Percentiles rank a stretch among this genome's conserved stretches.
Conservation (phyloP, 495 filamentous ascomycete species). For the Cercophora newfieldiana region DNA sequence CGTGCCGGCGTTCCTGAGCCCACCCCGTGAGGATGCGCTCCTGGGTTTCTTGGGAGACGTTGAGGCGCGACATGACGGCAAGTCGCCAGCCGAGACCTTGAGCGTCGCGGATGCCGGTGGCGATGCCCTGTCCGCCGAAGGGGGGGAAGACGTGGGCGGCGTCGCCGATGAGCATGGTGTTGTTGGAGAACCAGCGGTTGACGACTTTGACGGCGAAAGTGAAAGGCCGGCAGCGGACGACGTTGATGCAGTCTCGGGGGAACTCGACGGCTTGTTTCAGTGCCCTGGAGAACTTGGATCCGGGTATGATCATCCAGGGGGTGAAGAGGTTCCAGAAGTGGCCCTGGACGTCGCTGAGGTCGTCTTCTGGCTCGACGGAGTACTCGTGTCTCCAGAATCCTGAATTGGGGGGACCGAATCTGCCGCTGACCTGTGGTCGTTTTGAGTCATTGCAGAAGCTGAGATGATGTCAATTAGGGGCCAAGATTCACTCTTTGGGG, state of each 20-base stretch:
- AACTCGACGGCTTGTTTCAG: slow-evolving; percentile 37
- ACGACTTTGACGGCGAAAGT: slow-evolving; percentile 41
- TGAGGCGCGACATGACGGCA: slow-evolving; percentile 33
- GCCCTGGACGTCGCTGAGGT: slow-evolving; percentile 28
- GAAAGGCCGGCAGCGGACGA: slow-evolving; percentile 53
- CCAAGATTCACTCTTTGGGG: slow-evolving; percentile 36
- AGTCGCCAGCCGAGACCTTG: slow-evolving; percentile 51
- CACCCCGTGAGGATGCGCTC: slow-evolving; percentile 26
- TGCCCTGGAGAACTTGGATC: slow-evolving; percentile 2
- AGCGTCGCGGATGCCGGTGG: slow-evolving; percentile 44
- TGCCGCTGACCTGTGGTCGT: slow-evolving; percentile 47
- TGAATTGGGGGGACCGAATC: slow-evolving; percentile 46
- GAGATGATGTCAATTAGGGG: not conserved
- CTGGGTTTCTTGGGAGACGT: slow-evolving; percentile 7
- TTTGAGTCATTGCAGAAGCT: slow-evolving; percentile 16
- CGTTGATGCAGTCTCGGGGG: slow-evolving; percentile 51
- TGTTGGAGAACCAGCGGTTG: slow-evolving; percentile 51
- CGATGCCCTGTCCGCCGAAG: slow-evolving; percentile 57
- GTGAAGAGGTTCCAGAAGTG: slow-evolving; percentile 32
- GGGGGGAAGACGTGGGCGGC: slow-evolving; percentile 59
- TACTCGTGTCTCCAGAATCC: slow-evolving; percentile 55
- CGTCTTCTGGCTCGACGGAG: slow-evolving; percentile 27
- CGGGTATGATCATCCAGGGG: slow-evolving; percentile 30
- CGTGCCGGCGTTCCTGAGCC: slow-evolving; percentile 29
- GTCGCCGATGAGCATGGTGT: slow-evolving; percentile 52